Percentiles rank a stretch among this genome's conserved stretches.
These are phyloP conservation scores for Aspergillus sp. DNA, from an alignment of 2,329 filamentous ascomycete species.

Conservation along the genomic window DNA sequence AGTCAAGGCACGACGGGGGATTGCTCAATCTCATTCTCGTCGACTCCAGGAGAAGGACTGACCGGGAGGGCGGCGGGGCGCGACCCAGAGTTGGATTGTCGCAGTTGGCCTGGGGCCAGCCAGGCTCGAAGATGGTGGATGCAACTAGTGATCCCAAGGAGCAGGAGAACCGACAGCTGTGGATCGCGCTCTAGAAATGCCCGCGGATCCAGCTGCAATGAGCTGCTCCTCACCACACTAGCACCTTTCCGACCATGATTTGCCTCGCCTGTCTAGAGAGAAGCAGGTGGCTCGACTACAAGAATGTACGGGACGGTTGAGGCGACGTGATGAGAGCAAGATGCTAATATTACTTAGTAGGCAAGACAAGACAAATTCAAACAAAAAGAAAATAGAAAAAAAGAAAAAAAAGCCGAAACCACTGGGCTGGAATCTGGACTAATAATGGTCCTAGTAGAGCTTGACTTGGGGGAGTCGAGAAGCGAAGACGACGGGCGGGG, in stretches of 20 bases:
- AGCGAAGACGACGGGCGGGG: slow-evolving; percentile 16
- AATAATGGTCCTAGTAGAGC: neutral
- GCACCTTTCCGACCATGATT: neutral
- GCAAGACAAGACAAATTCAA: neutral
- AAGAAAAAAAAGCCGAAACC: neutral
- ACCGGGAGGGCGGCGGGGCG: slow-evolving; percentile 27
- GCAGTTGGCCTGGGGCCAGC: slow-evolving; percentile 18
- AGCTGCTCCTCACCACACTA: neutral
- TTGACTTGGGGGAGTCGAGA: neutral
- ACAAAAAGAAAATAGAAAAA: too few species aligned
- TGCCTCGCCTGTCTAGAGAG: neutral
- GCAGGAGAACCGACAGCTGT: slow-evolving; percentile 25
- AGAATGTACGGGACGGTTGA: neutral
- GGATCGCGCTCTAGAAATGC: slow-evolving; percentile 27
- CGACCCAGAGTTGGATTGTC: slow-evolving; percentile 22
- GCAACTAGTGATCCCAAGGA: slow-evolving; percentile 33
- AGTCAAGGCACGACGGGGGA: slow-evolving; percentile 5
- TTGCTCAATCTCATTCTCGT: neutral
- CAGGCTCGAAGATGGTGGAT: slow-evolving; percentile 22
- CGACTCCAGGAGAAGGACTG: slow-evolving; percentile 12
- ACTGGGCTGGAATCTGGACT: neutral
- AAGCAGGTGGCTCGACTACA: neutral
- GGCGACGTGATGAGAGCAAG: neutral
- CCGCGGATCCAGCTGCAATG: slow-evolving; percentile 23
- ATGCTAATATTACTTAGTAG: neutral